Evolutionary conservation across 1,139 yeast species (phyloP).

Genomic region (Taiozyma sp.): DNA sequence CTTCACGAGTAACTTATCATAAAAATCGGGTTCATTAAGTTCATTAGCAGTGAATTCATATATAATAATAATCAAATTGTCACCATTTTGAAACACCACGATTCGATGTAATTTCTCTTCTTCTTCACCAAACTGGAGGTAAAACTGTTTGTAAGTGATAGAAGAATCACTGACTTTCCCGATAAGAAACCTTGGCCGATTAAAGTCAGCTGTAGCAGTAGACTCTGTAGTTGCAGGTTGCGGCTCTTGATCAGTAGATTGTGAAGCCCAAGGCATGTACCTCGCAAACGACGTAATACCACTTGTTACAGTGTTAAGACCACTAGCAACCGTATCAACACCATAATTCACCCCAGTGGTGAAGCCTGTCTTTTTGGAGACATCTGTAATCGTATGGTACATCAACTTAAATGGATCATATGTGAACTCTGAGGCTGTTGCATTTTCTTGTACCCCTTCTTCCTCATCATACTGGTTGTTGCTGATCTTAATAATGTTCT

Average conservation of each 20-base stretch:
- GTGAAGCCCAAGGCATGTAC: conserved; percentile 14
- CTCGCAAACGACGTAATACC: conserved; percentile 11
- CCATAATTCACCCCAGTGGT: conserved; percentile 19
- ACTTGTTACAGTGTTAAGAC: conserved; percentile 5
- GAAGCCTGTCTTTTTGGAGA: conserved; percentile 16
- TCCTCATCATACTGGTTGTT: neutral
- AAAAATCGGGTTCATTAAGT: conserved; percentile 12
- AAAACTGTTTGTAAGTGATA: conserved; percentile 16
- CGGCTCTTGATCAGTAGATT: neutral
- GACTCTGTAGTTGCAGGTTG: neutral
- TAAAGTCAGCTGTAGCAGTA: neutral
- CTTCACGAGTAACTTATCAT: conserved; percentile 7
- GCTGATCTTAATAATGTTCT: conserved; percentile 8
- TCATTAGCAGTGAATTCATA: conserved; percentile 16
- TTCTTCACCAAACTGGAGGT: conserved; percentile 10
- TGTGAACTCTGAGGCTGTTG: conserved; percentile 8
- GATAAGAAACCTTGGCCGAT: conserved; percentile 8
- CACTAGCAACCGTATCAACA: conserved; percentile 12
- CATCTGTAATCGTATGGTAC: conserved; percentile 18
- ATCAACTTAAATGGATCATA: conserved; percentile 24
- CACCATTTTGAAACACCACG: conserved; percentile 11
- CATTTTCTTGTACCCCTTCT: neutral
- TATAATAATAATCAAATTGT: conserved; percentile 10
- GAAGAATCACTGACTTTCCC: conserved; percentile 11
- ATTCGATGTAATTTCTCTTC: conserved; percentile 13